Evolutionary conservation across 1,139 yeast species (phyloP), one percentile per base, ranked within the genome.

Genomic region (Geotrichum aggregatum): DNA sequence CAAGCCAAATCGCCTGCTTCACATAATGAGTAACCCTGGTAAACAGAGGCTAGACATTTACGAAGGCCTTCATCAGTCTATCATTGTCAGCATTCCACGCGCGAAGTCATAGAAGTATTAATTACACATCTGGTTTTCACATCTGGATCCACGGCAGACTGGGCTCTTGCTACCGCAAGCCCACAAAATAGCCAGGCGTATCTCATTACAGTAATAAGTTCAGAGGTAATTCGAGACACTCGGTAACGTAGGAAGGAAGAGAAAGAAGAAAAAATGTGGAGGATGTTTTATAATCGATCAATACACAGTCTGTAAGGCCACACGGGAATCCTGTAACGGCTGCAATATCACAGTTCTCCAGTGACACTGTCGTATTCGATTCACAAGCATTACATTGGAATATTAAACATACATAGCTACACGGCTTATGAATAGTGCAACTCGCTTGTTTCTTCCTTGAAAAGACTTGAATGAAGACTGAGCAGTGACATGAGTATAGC

Each of bases 1-100:
- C 65, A 62, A n/a, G 49, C 54, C 18, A 54, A 35, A 46, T 62
- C 65, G 11, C 46, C 53, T 4, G 54, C 52, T 11, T 50, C 54
- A 47, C 65, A 62, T 2, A 61, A 41, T 13, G 50, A 44, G 44
- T 57, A 57, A 3, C 54, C 54, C 33, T 58, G 59, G 16, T 52
- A 43, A 10, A 56, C 53, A 18, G 54, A 30, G 3, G 39, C 38
- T 6, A 55, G 34, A 31, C 56, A 55, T 14, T 50, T 36, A 11
- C 51, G 48, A 1, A 53, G 46, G 14, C 53, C 56, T 38, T 49
- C 51, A 14, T 49, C 56, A 18, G 50, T 44, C 56, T 53, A 43
- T 10, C 16, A 18, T 22, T n/a, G 41, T 47, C 24, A 47, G 47
- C 22, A 22, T 28, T 36, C 8, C 10, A 31, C 10, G 14, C 2